Conservation (phyloP, 2,329 filamentous ascomycete species). For the Phialophora tarda region DNA sequence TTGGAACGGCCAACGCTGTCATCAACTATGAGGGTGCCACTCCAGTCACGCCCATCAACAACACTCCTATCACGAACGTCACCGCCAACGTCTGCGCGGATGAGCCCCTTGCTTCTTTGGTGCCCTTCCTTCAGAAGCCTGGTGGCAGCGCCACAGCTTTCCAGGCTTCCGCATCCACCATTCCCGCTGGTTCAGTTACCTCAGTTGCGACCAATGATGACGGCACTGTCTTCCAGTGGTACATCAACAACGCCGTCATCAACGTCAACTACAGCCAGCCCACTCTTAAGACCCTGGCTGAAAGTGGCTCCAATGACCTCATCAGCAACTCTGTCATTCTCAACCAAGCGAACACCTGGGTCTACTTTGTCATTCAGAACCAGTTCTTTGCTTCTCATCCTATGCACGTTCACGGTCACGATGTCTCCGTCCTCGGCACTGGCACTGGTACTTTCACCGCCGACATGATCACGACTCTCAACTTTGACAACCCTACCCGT, state of each 20-base stretch:
- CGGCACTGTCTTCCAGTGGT: constrained; percentile 44
- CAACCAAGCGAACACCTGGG: constrained; percentile 32
- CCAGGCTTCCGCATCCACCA: constrained; percentile 40
- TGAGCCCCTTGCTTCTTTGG: constrained; percentile 40
- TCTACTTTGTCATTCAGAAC: constrained; percentile 40
- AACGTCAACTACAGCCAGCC: constrained; percentile 44
- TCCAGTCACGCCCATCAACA: constrained; percentile 30
- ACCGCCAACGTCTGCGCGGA: constrained; percentile 40
- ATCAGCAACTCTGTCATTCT: constrained; percentile 35
- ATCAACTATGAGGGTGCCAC: constrained; percentile 40
- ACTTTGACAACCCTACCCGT: constrained; percentile 67
- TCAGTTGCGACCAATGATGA: constrained; percentile 37
- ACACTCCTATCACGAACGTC: constrained; percentile 32
- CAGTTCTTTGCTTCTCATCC: constrained; percentile 56
- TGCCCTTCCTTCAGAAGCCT: constrained; percentile 39
- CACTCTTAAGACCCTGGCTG: constrained; percentile 38
- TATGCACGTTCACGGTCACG: constrained; percentile 74
- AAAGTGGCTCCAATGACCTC: constrained; percentile 18
- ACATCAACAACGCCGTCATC: constrained; percentile 45
- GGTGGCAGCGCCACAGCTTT: constrained; percentile 37
- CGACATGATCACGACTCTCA: constrained; percentile 60
- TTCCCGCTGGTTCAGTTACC: constrained; percentile 35
- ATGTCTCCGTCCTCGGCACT: constrained; percentile 67
- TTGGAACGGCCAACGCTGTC: constrained; percentile 39
- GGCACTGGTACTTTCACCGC: constrained; percentile 51